Conservation (phyloP, 345 rosid genomes). For the Dovyalis caffra region DNA sequence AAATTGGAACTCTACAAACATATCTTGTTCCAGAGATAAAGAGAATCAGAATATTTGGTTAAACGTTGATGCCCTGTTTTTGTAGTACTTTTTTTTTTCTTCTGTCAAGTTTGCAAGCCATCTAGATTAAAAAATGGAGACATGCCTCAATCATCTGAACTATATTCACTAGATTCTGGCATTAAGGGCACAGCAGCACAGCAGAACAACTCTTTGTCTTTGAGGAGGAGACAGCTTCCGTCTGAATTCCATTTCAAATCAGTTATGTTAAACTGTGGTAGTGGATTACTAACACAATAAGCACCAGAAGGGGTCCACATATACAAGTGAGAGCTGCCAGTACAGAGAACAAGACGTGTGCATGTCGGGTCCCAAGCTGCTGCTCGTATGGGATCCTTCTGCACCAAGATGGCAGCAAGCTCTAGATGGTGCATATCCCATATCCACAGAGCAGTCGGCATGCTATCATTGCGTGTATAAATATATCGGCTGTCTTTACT, state of each 20-base stretch:
- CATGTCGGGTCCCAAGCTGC: conserved; percentile 91
- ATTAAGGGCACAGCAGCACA: conserved; percentile 73
- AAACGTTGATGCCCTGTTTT: background rate
- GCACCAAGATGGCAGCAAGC: conserved; percentile 84
- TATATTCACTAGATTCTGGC: conserved; percentile 82
- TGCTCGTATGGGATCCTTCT: conserved; percentile 85
- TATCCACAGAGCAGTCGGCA: conserved; percentile 91
- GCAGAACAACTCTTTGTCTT: conserved; percentile 86
- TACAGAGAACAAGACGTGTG: conserved; percentile 76
- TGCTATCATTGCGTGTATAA: conserved; percentile 83
- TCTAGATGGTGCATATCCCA: conserved; percentile 86
- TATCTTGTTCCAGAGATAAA: background rate
- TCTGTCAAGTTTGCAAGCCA: background rate
- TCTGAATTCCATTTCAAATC: conserved; percentile 91
- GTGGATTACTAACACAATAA: conserved; percentile 73
- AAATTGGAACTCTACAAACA: background rate
- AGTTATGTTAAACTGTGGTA: conserved; percentile 59
- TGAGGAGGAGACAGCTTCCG: conserved; percentile 90
- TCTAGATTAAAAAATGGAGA: background rate
- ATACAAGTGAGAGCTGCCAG: conserved; percentile 86
- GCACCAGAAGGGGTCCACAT: conserved; percentile 98
- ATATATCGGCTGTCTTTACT: conserved; percentile 84
- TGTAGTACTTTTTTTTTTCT: background rate
- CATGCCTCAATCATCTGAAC: conserved; percentile 68
- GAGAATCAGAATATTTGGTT: background rate